Evolutionary conservation across 2,329 filamentous ascomycete genomes (phyloP).

Genomic region (Xylariales sp.): DNA sequence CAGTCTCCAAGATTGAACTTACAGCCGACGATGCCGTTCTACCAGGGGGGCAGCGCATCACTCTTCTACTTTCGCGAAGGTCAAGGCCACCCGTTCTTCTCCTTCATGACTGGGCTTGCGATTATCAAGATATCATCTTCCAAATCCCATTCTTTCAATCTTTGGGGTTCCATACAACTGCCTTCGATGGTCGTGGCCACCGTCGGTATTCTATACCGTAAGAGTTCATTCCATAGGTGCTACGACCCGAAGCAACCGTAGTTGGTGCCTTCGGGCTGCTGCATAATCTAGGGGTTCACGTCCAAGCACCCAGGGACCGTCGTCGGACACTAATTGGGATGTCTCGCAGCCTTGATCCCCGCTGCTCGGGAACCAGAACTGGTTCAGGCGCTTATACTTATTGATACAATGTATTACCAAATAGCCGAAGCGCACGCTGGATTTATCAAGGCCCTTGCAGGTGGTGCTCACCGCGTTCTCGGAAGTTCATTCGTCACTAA

Average conservation of each 20-base stretch:
- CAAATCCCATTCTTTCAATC: neutral
- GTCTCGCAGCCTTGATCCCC: neutral
- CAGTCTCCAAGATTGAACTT: too few species aligned
- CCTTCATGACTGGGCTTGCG: neutral
- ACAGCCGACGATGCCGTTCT: slow-evolving; percentile 2
- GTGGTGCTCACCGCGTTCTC: neutral
- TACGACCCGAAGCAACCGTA: neutral
- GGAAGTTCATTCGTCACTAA: neutral
- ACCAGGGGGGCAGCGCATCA: neutral
- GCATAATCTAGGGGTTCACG: neutral
- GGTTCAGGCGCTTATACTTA: neutral
- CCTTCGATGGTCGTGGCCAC: neutral
- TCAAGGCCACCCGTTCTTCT: neutral
- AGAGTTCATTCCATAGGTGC: neutral
- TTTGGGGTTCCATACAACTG: neutral
- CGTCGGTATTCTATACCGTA: neutral
- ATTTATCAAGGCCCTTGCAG: neutral
- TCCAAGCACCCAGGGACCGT: neutral
- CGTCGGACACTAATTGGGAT: neutral
- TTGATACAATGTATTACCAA: neutral
- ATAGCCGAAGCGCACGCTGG: neutral
- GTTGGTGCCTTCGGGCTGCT: neutral
- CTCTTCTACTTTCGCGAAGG: neutral
- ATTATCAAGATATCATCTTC: neutral
- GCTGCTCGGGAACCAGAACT: neutral